Base-by-base conservation (phyloP, 2,329 filamentous ascomycete species). In the Berkeleyomyces basicola region DNA sequence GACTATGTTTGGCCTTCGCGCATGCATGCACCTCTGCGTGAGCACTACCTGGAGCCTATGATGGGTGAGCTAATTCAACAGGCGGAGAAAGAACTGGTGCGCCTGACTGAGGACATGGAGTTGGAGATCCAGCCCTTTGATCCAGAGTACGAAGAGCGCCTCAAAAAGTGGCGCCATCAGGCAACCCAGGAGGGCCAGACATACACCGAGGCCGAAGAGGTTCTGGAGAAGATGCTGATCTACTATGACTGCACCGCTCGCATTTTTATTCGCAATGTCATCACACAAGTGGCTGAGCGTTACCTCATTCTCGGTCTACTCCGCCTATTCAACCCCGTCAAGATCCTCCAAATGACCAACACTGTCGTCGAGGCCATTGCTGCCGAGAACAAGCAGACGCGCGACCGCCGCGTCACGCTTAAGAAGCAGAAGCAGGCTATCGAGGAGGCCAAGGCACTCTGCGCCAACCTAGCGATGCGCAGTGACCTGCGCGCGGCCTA, bases 221-320 rank as follows among this genome's bases (percentile, higher is more conserved):
- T 80, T 0, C 67, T 79, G 36, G 78, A 80, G 69, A 80, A 80
- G 72, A 80, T 79, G 78, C 71, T 80, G 61, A 80, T 80, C 65
- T 80, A 78, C 71, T 80, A 80, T 65, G 77, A 80, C 46, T 65
- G 80, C 7, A 78, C 77, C 1, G 76, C 77, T 5, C 77, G 78
- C 68, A 77, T 76, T 58, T 80, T 79, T 64, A 79, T 77, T 37
- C 73, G 78, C 61, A 80, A 80, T 65, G 74, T 78, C 63, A 79
- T 80, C 61, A 79, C 77, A 0, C 78, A 80, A 64, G 77, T 80
- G 0, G 75, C 78, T 0, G 78, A 80, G 68, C 74, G 78, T 0
- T 78, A 80, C 62, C 70, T 80, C 2, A 72, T 80, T 9, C 73
- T 79, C 46, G 77, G 78, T 39, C 78, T 80, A 75, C 74, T 79